phyloP scores from a whole-genome alignment of 352 stramenopile genomes.

The Globisporangium paroecandrum region DNA sequence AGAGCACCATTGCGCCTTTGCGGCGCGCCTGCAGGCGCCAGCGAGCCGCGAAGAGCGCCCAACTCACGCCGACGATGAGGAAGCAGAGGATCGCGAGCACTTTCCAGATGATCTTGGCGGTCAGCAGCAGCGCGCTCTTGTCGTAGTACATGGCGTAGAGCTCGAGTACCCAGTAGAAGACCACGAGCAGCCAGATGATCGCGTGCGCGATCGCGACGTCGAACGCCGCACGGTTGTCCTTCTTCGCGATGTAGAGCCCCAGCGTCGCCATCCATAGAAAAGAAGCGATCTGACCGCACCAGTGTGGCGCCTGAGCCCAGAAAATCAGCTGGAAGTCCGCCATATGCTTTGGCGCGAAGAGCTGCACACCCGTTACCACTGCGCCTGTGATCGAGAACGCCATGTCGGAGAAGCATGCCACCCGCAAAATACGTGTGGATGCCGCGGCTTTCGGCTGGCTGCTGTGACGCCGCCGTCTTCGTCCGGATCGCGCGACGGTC shows the following conservation, averaged over 20 bases:
- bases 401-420: constrained; percentile 69
- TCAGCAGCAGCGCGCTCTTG: constrained; percentile 32
- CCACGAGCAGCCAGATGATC: constrained; percentile 72
- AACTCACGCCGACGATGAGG: constrained; percentile 55
- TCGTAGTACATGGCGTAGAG: constrained; percentile 67
- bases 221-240: constrained; percentile 46
- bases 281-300: constrained; percentile 70
- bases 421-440: constrained; percentile 60
- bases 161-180: constrained; percentile 77
- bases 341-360: constrained; percentile 30
- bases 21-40: constrained; percentile 41
- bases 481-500: constrained; percentile 14
- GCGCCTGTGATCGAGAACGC: constrained; percentile 63
- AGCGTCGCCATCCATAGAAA: constrained; percentile 79
- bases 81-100: constrained; percentile 54
- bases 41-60: constrained; percentile 50
- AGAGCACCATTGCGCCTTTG: constrained; percentile 60
- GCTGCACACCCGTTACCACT: constrained; percentile 48
- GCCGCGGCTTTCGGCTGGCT: constrained; percentile 43
- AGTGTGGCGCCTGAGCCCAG: constrained; percentile 66
- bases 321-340: constrained; percentile 63
- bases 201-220: constrained; percentile 72
- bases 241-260: constrained; percentile 73
- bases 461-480: constrained; percentile 30
- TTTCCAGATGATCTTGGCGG: constrained; percentile 76